phyloP scores from a whole-genome alignment of 306 rosid species.

The Aeschynomene evenia region DNA sequence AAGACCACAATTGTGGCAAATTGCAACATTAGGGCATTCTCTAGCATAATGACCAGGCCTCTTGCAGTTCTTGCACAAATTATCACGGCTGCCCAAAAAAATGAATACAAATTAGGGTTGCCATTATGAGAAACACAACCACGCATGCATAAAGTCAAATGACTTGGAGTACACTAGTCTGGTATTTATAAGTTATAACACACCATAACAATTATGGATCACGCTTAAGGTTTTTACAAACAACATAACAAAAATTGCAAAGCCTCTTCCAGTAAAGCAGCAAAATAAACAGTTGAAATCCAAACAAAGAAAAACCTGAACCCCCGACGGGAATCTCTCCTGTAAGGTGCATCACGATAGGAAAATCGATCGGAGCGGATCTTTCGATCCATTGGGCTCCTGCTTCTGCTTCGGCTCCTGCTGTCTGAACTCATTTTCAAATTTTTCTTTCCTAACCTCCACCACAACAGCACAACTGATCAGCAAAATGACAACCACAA shows the following conservation, averaged over 20 bases:
- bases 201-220: too few species aligned
- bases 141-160: too few species aligned
- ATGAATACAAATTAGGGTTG: constrained; percentile 15
- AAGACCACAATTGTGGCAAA: constrained; percentile 93
- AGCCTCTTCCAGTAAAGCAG: constrained; percentile 33
- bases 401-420: constrained; percentile 90
- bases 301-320: constrained; percentile 84
- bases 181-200: too few species aligned
- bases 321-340: constrained; percentile 96
- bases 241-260: too few species aligned
- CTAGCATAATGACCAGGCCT: constrained; percentile 98
- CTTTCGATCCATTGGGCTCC: constrained; percentile 93
- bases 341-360: constrained; percentile 93
- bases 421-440: constrained; percentile 90
- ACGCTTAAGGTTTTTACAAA: too few species aligned
- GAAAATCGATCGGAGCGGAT: constrained; percentile 93
- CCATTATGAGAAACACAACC: too few species aligned
- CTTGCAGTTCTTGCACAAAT: constrained; percentile 97
- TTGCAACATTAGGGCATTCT: constrained; percentile 95
- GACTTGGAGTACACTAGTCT: background rate
- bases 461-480: constrained; percentile 71
- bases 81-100: constrained; percentile 76
- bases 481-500: constrained; percentile 67
- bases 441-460: constrained; percentile 51
- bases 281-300: constrained; percentile 40